These are phyloP conservation scores for Pueraria montana DNA, from an alignment of 306 rosid species.

Conservation along the genomic window DNA sequence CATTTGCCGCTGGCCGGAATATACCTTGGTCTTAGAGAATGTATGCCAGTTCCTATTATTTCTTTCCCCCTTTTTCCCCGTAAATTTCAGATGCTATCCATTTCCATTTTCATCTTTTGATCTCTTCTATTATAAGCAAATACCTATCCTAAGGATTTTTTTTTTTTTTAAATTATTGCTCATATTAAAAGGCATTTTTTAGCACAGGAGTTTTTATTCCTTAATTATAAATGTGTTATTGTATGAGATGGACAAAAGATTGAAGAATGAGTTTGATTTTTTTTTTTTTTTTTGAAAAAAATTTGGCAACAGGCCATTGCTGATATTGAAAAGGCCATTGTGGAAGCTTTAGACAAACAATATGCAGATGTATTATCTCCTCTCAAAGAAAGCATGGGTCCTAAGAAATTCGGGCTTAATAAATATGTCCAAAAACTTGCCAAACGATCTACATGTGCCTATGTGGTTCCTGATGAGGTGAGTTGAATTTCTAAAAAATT, in stretches of 20 bases:
- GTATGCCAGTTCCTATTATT: conserved; percentile 63
- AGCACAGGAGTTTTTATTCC: conserved; percentile 1
- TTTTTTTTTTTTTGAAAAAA: neutral
- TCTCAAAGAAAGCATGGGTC: conserved; percentile 82
- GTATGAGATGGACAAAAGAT: neutral
- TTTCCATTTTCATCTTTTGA: conserved; percentile 21
- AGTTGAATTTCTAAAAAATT: conserved; percentile 41
- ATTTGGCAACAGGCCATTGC: conserved; percentile 78
- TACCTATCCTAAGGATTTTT: neutral
- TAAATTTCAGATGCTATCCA: conserved; percentile 18
- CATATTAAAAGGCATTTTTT: neutral
- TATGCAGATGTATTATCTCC: conserved; percentile 95
- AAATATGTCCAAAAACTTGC: conserved; percentile 97
- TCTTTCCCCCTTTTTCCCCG: neutral
- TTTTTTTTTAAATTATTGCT: neutral
- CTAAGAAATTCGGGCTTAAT: conserved; percentile 95
- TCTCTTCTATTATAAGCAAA: neutral
- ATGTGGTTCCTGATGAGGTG: conserved; percentile 91
- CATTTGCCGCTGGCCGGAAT: conserved; percentile 98
- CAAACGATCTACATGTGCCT: conserved; percentile 73
- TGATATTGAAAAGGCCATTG: conserved; percentile 84
- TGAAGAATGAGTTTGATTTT: neutral
- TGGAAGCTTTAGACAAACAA: conserved; percentile 95
- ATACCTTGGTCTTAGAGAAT: conserved; percentile 80
- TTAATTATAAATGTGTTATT: neutral